Conservation (phyloP, 768 basidiomycete genomes). For the Naematelia aurantialba region DNA sequence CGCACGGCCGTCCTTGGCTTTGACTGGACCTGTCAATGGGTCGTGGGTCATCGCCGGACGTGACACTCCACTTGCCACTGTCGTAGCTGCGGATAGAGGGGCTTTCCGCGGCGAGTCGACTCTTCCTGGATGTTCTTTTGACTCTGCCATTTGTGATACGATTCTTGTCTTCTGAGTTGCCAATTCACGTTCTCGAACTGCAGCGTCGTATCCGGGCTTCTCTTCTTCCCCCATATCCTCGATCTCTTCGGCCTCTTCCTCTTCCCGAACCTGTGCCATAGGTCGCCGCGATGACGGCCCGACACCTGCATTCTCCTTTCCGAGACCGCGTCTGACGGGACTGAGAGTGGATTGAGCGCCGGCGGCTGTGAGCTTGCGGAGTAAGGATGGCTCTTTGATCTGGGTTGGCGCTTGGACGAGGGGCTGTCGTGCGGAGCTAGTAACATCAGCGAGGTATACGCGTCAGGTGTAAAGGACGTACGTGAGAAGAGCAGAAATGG, state of each 20-base stretch:
- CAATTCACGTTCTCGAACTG: slow-evolving; percentile 63
- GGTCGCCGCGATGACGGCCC: slow-evolving; percentile 16
- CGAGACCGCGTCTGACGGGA: slow-evolving; percentile 34
- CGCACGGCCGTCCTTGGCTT: background rate
- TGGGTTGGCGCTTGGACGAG: slow-evolving; percentile 60
- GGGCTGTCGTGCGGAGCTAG: slow-evolving; percentile 75
- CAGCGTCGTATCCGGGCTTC: slow-evolving; percentile 43
- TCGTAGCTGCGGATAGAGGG: slow-evolving; percentile 21
- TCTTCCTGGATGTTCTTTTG: slow-evolving; percentile 48
- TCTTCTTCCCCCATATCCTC: slow-evolving; percentile 52
- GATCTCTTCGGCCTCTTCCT: slow-evolving; percentile 54
- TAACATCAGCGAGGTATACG: slow-evolving; percentile 1
- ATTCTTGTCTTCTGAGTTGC: slow-evolving; percentile 89
- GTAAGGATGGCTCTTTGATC: slow-evolving; percentile 44
- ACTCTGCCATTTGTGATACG: slow-evolving; percentile 81
- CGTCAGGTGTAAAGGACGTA: slow-evolving; percentile 12
- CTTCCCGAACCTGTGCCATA: slow-evolving; percentile 31
- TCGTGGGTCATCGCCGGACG: background rate
- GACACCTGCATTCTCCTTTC: slow-evolving; percentile 17
- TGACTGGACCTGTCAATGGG: background rate
- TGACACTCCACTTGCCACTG: slow-evolving; percentile 2
- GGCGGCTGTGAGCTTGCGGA: slow-evolving; percentile 42
- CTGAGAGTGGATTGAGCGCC: slow-evolving; percentile 61
- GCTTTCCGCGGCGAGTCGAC: slow-evolving; percentile 49
- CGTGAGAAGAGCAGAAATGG: slow-evolving; percentile 81